phyloP scores from a whole-genome alignment of 768 basidiomycete species.

The Rhodosporidiobolus odoratus region DNA sequence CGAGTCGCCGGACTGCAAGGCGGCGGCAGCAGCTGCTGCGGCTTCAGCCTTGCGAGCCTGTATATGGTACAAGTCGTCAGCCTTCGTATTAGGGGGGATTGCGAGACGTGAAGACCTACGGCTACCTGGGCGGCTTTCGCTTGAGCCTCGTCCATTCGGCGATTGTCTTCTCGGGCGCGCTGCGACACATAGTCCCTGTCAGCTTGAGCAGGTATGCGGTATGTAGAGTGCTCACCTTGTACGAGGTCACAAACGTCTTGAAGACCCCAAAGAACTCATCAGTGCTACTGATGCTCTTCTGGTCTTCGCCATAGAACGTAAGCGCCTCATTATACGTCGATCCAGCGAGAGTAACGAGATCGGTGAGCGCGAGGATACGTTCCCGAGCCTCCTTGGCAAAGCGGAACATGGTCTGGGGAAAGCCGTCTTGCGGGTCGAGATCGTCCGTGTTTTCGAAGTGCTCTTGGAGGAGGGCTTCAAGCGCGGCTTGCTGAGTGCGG shows the following conservation, averaged over 20 bases:
- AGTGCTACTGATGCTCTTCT: constrained; percentile 52
- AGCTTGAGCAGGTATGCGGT: neutral
- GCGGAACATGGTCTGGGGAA: constrained; percentile 84
- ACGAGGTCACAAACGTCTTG: constrained; percentile 93
- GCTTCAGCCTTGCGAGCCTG: constrained; percentile 36
- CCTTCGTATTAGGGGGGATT: neutral
- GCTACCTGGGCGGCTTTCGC: constrained; percentile 13
- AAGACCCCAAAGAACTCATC: constrained; percentile 94
- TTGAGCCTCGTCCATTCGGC: constrained; percentile 11
- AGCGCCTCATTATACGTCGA: constrained; percentile 77
- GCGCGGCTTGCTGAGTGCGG: constrained; percentile 55
- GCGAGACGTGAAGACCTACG: neutral
- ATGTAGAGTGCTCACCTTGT: constrained; percentile 48
- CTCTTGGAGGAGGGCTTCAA: constrained; percentile 70
- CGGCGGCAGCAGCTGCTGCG: constrained; percentile 13
- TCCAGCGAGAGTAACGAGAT: constrained; percentile 81
- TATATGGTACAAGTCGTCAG: neutral
- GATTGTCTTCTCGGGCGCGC: constrained; percentile 29
- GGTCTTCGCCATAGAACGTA: constrained; percentile 85
- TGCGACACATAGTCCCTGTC: neutral
- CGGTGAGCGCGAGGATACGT: constrained; percentile 73
- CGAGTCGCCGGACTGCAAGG: constrained; percentile 17
- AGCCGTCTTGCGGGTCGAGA: constrained; percentile 58
- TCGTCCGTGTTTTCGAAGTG: constrained; percentile 69
- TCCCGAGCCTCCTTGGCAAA: constrained; percentile 71